phyloP scores from a whole-genome alignment of 371 early-diverging fungal species.

The Apophysomyces ossiformis region DNA sequence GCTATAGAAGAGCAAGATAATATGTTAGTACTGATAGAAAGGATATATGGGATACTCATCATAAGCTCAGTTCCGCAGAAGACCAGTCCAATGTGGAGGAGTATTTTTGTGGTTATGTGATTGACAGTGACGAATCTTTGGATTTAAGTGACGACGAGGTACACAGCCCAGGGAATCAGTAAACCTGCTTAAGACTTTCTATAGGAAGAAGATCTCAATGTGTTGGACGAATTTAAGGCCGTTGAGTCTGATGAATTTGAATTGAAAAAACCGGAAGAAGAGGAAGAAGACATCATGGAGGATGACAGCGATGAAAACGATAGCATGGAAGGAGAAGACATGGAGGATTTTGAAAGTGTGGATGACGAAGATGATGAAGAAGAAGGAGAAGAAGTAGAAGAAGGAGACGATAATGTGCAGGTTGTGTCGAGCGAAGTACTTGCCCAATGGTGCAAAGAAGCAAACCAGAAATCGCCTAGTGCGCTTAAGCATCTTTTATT shows the following conservation, averaged over 20 bases:
- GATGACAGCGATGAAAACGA: constrained; percentile 23
- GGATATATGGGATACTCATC: neutral
- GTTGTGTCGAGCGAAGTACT: constrained; percentile 44
- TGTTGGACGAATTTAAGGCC: constrained; percentile 39
- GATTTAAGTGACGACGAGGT: constrained; percentile 51
- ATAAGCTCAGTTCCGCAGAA: constrained; percentile 12
- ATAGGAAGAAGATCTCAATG: constrained; percentile 40
- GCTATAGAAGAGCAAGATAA: constrained; percentile 23
- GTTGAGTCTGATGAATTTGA: constrained; percentile 27
- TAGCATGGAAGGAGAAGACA: constrained; percentile 36
- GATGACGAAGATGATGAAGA: constrained; percentile 32
- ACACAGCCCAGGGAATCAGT: neutral
- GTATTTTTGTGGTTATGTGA: constrained; percentile 44
- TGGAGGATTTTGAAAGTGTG: constrained; percentile 35
- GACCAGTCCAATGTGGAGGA: constrained; percentile 34
- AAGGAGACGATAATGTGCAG: constrained; percentile 24
- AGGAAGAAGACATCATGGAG: constrained; percentile 45
- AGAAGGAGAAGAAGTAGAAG: constrained; percentile 15
- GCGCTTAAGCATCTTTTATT: constrained; percentile 61
- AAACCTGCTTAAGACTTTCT: neutral
- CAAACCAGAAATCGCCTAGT: constrained; percentile 30
- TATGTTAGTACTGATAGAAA: neutral
- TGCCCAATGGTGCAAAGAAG: constrained; percentile 41
- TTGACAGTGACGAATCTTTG: constrained; percentile 43
- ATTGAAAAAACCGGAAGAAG: constrained; percentile 40